These are phyloP conservation scores for Calendula officinalis DNA, from an alignment of 129 eudicot species.

Conservation along the genomic window DNA sequence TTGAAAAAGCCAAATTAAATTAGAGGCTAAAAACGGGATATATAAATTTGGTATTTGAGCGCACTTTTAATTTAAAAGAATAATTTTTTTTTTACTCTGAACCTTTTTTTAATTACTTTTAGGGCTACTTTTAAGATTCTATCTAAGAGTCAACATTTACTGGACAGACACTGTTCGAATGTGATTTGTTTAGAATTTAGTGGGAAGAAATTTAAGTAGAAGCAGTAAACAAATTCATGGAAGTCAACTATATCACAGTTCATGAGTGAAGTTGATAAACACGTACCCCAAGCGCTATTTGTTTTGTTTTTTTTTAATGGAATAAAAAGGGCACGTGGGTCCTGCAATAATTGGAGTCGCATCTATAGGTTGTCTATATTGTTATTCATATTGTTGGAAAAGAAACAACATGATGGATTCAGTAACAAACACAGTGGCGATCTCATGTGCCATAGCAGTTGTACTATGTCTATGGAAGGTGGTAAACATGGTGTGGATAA, in stretches of 20 bases:
- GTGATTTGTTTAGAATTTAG: no score
- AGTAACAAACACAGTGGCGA: constrained; percentile 20
- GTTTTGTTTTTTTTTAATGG: neutral
- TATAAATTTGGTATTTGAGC: no score
- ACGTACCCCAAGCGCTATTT: neutral
- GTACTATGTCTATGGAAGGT: constrained; percentile 26
- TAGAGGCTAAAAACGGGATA: no score
- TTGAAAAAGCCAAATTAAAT: no score
- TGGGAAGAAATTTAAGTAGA: neutral
- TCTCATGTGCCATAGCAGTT: constrained; percentile 22
- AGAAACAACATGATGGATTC: constrained; percentile 14
- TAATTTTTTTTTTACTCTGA: no score
- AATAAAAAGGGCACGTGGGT: neutral
- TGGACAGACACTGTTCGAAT: no score
- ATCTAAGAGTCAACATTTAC: no score
- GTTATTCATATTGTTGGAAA: neutral
- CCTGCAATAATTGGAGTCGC: neutral
- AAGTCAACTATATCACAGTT: neutral
- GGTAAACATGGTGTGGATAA: constrained; percentile 29
- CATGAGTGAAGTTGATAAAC: neutral
- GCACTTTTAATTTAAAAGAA: no score
- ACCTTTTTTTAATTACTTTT: no score
- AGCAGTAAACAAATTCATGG: neutral
- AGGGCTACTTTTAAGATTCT: no score
- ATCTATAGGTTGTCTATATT: neutral